Base-by-base conservation (phyloP, 768 basidiomycete species). In the Agrocybe pediades region DNA sequence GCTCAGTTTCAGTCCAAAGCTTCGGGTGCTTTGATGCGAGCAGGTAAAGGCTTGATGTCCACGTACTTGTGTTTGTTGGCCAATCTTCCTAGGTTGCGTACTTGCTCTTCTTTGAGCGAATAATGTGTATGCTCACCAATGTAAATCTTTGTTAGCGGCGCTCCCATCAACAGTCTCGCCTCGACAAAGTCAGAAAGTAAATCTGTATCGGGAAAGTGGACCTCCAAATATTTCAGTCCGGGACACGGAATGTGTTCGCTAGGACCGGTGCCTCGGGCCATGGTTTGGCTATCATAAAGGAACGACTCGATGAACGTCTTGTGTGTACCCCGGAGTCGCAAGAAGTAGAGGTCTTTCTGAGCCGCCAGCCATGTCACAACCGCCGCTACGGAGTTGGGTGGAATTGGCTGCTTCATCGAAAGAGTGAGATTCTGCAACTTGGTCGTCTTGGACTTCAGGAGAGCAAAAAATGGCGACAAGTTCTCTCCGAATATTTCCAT, bases 351-450 rank as follows among this genome's bases (percentile, higher is more conserved):
- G 23, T 72, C 64, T 9, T 85, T 85, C 77, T 88, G 82, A 19
- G 85, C 79, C 44, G 78, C 67, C 25, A 88, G 65, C 77, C 82
- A 85, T 33, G 69, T 72, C 40, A 81, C 68, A 58, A 85, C 62
- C 36, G 66, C 50, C 41, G 59, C 47, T 44, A 53, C 46, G 8
- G 62, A 64, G 46, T 61, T 56, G 36, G 65, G 41, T 11, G 20
- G 26, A 27, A 27, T 54, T 33, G 79, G 55, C 24, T 82, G 71
- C 45, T 83, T 49, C 17, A 71, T 65, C 61, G 80, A 81, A 44
- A 86, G 56, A 15, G 84, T 81, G 50, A 89, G 66, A 13, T 86
- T 63, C 59, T 73, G 74, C 54, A 89, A 71, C 54, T 79, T 66
- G n/a, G 74, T 78, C 60, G 81, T 84, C 23, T 69, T 71, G 8